These are phyloP conservation scores for Anthracocystis panici-leucophaei DNA, from an alignment of 1,284 basidiomycete genomes.

Conservation along the genomic window DNA sequence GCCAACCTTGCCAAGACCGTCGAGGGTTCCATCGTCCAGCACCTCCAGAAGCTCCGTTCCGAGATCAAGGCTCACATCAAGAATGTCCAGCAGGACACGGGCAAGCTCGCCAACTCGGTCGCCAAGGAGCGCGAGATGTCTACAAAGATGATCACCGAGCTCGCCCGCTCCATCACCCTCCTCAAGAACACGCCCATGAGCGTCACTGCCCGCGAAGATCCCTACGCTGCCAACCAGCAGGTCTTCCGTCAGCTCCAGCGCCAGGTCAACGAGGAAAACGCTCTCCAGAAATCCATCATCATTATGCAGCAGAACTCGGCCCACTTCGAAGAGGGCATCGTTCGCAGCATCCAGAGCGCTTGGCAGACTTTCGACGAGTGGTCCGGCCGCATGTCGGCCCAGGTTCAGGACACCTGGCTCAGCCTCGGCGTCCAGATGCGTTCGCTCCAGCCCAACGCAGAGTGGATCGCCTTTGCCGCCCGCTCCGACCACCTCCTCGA, in stretches of 20 bases:
- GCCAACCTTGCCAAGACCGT: slow-evolving; percentile 95
- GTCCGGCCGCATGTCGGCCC: slow-evolving; percentile 82
- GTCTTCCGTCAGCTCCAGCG: slow-evolving; percentile 90
- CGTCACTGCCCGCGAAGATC: slow-evolving; percentile 85
- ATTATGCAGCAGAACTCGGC: slow-evolving; percentile 98
- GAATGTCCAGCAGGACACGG: slow-evolving; percentile 96
- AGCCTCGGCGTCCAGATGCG: slow-evolving; percentile 83
- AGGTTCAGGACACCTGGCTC: slow-evolving; percentile 85
- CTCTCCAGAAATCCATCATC: slow-evolving; percentile 97
- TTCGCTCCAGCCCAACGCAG: slow-evolving; percentile 86
- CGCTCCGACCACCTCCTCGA: slow-evolving; percentile 95
- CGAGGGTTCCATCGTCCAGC: slow-evolving; percentile 96
- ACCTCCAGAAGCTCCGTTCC: slow-evolving; percentile 89
- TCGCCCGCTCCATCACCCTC: slow-evolving; percentile 85
- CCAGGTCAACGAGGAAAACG: slow-evolving; percentile 93
- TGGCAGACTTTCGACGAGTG: slow-evolving; percentile 99
- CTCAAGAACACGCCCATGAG: slow-evolving; percentile 96
- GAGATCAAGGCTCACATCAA: slow-evolving; percentile 99
- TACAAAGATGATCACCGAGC: slow-evolving; percentile 86
- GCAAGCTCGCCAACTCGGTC: slow-evolving; percentile 91
- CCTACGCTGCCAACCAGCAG: slow-evolving; percentile 81
- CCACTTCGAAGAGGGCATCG: slow-evolving; percentile 96
- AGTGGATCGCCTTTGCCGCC: slow-evolving; percentile 96
- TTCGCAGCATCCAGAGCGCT: slow-evolving; percentile 92
- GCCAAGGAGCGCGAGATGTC: slow-evolving; percentile 94